phyloP scores from a whole-genome alignment of 2,329 filamentous ascomycete genomes.

The Thyridium curvatum region DNA sequence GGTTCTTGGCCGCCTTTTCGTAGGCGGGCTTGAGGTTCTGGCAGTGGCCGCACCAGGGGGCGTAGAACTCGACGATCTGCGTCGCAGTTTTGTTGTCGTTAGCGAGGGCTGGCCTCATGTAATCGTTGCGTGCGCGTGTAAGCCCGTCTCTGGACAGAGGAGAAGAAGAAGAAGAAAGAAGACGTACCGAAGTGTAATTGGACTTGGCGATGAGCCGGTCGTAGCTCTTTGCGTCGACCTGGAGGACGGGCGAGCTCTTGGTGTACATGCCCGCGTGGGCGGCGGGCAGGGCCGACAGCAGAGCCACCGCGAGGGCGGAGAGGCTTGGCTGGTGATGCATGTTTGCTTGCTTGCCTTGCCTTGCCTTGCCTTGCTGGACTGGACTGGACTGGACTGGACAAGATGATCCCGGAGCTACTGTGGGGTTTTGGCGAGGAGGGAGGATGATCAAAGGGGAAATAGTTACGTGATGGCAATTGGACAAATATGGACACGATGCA shows the following conservation, averaged over 20 bases:
- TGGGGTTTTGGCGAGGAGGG: no score
- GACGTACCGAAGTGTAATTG: conserved; percentile 80
- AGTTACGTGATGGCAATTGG: no score
- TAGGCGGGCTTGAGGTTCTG: conserved; percentile 92
- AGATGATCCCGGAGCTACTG: no score
- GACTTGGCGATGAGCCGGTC: conserved; percentile 78
- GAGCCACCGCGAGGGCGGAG: conserved; percentile 47
- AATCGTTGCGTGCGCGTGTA: no score
- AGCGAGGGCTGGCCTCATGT: no score
- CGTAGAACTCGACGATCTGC: conserved; percentile 78
- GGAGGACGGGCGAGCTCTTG: conserved; percentile 81
- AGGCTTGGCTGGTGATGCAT: conserved; percentile 51
- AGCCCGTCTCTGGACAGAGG: no score
- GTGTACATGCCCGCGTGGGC: conserved; percentile 71
- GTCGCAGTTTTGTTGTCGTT: no score
- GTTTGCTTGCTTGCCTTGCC: conserved; percentile 23
- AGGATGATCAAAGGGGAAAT: no score
- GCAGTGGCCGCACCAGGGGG: conserved; percentile 97
- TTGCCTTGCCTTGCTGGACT: neutral
- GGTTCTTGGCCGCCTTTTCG: conserved; percentile 84
- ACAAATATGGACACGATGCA: neutral
- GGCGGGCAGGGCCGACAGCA: conserved; percentile 60
- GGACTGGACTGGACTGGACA: no score
- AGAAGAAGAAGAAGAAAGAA: neutral
- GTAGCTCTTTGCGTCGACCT: conserved; percentile 74